Conservation (phyloP, 2,329 filamentous ascomycete genomes). For the Cladophialophora carrionii region DNA sequence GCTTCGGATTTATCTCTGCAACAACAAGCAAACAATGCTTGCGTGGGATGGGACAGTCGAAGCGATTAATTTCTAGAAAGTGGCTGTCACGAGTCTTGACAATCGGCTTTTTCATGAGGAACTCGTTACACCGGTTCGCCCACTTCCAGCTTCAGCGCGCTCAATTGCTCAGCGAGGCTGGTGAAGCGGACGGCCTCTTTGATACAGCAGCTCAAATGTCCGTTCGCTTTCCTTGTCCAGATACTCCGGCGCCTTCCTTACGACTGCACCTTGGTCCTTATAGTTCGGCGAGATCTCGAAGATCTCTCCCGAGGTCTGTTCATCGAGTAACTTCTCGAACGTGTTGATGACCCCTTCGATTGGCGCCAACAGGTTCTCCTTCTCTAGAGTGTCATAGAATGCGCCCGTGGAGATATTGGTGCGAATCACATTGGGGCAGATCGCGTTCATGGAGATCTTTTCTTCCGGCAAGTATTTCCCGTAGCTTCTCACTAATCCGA, state of each 20-base stretch:
- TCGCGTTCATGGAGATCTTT: conserved; percentile 49
- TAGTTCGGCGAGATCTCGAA: conserved; percentile 48
- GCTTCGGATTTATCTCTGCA: background rate
- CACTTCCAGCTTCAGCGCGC: background rate
- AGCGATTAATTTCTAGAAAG: background rate
- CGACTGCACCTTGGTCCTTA: conserved; percentile 31
- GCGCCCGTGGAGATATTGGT: conserved; percentile 45
- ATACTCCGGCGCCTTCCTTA: conserved; percentile 22
- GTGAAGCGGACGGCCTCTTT: conserved; percentile 27
- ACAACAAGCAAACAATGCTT: background rate
- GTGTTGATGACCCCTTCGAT: conserved; percentile 49
- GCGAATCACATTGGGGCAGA: conserved; percentile 49
- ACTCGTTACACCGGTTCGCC: background rate
- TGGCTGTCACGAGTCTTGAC: no score
- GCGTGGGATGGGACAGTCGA: background rate
- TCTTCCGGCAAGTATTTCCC: conserved; percentile 48
- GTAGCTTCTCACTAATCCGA: conserved; percentile 43
- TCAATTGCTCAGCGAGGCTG: conserved; percentile 25
- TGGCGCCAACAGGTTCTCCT: conserved; percentile 44
- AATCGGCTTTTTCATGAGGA: background rate
- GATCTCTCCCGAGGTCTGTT: conserved; percentile 47
- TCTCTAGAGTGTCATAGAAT: conserved; percentile 48
- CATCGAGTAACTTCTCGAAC: conserved; percentile 46
- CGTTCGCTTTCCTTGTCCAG: conserved; percentile 32
- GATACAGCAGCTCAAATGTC: conserved; percentile 30